Evolutionary conservation across 2,329 filamentous ascomycete genomes (phyloP).

Genomic region (Rutstroemia sp.): DNA sequence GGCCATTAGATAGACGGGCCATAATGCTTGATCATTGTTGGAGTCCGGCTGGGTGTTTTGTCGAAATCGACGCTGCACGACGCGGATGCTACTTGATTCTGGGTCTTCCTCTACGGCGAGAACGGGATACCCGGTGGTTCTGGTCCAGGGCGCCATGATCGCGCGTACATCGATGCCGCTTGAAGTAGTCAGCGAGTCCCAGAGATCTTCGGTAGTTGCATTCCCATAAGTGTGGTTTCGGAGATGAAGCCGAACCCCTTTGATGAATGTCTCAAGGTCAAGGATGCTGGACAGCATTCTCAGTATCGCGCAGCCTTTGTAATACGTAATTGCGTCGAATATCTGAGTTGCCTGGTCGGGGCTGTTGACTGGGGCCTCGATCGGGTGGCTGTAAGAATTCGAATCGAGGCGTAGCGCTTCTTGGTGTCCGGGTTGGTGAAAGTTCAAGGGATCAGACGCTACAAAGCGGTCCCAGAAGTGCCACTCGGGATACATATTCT

Average conservation of each 20-base stretch:
- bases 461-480: slow-evolving; percentile 14
- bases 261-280: slow-evolving; percentile 61
- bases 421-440: slow-evolving; percentile 5
- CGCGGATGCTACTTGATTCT: slow-evolving; percentile 42
- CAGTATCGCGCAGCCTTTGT: slow-evolving; percentile 63
- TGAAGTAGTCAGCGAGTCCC: slow-evolving; percentile 59
- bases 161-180: slow-evolving; percentile 62
- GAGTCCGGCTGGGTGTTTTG: slow-evolving; percentile 43
- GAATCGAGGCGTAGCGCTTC: slow-evolving; percentile 13
- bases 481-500: slow-evolving; percentile 12
- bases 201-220: slow-evolving; percentile 52
- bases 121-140: slow-evolving; percentile 63
- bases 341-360: slow-evolving; percentile 49
- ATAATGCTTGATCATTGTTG: slow-evolving; percentile 57
- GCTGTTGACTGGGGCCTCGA: slow-evolving; percentile 12
- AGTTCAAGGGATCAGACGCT: not conserved
- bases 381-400: slow-evolving; percentile 11
- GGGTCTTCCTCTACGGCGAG: slow-evolving; percentile 48
- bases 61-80: slow-evolving; percentile 65
- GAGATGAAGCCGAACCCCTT: slow-evolving; percentile 60
- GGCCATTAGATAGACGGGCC: slow-evolving; percentile 59
- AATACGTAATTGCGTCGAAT: slow-evolving; percentile 68
- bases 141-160: slow-evolving; percentile 67
- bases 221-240: slow-evolving; percentile 66
- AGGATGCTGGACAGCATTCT: slow-evolving; percentile 68